Conservation (phyloP, 139 green algal species). For the Tetraselmis chui region DNA sequence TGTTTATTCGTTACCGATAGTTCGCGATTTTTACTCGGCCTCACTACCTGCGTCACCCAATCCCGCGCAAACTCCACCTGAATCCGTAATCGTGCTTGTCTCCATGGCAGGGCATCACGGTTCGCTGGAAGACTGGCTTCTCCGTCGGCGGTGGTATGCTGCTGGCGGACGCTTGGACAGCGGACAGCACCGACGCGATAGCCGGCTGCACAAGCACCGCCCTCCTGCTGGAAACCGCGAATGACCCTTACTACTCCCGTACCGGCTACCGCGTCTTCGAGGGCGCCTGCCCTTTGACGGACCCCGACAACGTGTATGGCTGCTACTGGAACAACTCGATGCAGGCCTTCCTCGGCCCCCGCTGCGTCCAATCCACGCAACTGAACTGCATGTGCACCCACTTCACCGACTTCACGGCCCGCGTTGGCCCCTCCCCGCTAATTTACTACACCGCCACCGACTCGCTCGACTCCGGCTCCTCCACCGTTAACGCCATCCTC, state of each 20-base stretch:
- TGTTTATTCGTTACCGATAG: too few relatives aligned
- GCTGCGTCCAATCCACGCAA: neutral
- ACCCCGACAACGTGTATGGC: neutral
- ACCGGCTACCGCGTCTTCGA: neutral
- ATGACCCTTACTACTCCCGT: neutral
- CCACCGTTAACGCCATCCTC: neutral
- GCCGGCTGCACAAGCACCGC: neutral
- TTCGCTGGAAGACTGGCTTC: neutral
- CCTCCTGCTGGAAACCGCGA: neutral
- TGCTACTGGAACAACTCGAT: neutral
- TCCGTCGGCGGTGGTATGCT: neutral
- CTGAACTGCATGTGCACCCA: neutral
- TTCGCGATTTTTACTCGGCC: too few relatives aligned
- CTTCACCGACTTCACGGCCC: neutral
- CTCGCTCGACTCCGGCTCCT: neutral
- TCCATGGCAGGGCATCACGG: neutral
- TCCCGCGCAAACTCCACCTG: too few relatives aligned
- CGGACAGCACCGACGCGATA: neutral
- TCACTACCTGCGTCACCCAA: too few relatives aligned
- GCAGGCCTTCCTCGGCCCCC: neutral
- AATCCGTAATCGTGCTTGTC: too few relatives aligned
- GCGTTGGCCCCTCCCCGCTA: neutral
- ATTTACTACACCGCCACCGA: neutral
- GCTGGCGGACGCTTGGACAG: neutral
- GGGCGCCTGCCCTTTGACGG: neutral